phyloP scores from a whole-genome alignment of 768 basidiomycete genomes.

The Rhodotorula sphaerocarpa region DNA sequence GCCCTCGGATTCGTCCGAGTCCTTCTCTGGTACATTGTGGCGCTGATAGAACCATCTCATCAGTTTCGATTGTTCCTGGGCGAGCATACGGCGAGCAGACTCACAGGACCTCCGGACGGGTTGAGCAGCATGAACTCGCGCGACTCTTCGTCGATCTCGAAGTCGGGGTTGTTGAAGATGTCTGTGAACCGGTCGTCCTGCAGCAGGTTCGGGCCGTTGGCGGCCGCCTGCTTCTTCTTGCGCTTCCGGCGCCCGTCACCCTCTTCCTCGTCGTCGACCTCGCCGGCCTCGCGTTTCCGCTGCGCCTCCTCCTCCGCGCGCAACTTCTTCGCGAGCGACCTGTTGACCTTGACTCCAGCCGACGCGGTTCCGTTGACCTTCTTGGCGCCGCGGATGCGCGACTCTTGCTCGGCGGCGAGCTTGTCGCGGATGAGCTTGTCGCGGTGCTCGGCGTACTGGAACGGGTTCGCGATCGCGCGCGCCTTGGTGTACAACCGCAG shows the following conservation, averaged over 20 bases:
- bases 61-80: too few relatives aligned
- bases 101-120: conserved; percentile 54
- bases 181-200: conserved; percentile 80
- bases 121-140: conserved; percentile 88
- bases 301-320: conserved; percentile 44
- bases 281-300: conserved; percentile 28
- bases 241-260: conserved; percentile 46
- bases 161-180: conserved; percentile 84
- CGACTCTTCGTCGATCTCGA: conserved; percentile 77
- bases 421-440: conserved; percentile 78
- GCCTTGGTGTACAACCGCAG: conserved; percentile 94
- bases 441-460: conserved; percentile 87
- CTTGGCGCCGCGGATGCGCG: conserved; percentile 77
- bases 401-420: conserved; percentile 87
- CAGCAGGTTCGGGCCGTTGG: conserved; percentile 51
- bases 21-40: conserved; percentile 47
- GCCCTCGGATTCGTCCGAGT: conserved; percentile 63
- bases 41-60: too few relatives aligned
- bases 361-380: conserved; percentile 21
- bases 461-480: conserved; percentile 89
- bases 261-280: conserved; percentile 39
- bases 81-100: neutral
- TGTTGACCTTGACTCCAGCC: conserved; percentile 61
- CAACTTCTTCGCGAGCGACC: conserved; percentile 78
- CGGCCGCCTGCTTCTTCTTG: conserved; percentile 42